Evolutionary conservation across 352 stramenopile genomes (phyloP).

Genomic region (Saprolegnia diclina): DNA sequence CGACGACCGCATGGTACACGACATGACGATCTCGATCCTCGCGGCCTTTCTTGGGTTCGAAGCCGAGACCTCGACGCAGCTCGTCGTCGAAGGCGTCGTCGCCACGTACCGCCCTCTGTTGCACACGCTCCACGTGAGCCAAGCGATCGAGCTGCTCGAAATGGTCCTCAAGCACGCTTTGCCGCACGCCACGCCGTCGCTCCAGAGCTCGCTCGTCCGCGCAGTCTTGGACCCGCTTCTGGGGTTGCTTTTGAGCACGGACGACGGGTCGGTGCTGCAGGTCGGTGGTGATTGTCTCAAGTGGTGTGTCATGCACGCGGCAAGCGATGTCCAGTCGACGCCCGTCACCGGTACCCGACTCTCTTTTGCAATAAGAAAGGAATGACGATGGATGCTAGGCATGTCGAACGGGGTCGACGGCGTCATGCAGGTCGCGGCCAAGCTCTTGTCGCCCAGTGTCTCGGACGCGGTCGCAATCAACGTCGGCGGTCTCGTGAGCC

Average conservation of each 20-base stretch:
- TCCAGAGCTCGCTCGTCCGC: slow-evolving; percentile 53
- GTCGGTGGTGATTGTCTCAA: slow-evolving; percentile 73
- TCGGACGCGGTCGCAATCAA: slow-evolving; percentile 65
- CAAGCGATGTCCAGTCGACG: slow-evolving; percentile 54
- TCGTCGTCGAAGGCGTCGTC: slow-evolving; percentile 5
- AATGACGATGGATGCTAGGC: slow-evolving; percentile 32
- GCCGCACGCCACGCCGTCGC: slow-evolving; percentile 31
- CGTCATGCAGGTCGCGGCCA: slow-evolving; percentile 59
- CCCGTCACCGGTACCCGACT: slow-evolving; percentile 30
- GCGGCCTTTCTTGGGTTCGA: neutral
- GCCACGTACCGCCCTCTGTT: neutral
- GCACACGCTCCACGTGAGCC: slow-evolving; percentile 6
- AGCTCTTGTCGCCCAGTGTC: slow-evolving; percentile 56
- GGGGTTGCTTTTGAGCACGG: slow-evolving; percentile 44
- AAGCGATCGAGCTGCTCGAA: slow-evolving; percentile 63
- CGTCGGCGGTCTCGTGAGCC: slow-evolving; percentile 71
- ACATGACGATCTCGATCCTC: slow-evolving; percentile 16
- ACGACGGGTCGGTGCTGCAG: slow-evolving; percentile 76
- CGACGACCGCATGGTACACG: slow-evolving; percentile 21
- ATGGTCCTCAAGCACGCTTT: slow-evolving; percentile 70
- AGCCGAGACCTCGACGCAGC: neutral
- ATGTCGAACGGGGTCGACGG: slow-evolving; percentile 51
- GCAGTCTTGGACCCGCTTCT: slow-evolving; percentile 69
- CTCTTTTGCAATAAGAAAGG: too few relatives aligned
- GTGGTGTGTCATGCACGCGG: slow-evolving; percentile 74